phyloP scores from a whole-genome alignment of 2,329 filamentous ascomycete genomes.

The Leptoxyphium fumago region DNA sequence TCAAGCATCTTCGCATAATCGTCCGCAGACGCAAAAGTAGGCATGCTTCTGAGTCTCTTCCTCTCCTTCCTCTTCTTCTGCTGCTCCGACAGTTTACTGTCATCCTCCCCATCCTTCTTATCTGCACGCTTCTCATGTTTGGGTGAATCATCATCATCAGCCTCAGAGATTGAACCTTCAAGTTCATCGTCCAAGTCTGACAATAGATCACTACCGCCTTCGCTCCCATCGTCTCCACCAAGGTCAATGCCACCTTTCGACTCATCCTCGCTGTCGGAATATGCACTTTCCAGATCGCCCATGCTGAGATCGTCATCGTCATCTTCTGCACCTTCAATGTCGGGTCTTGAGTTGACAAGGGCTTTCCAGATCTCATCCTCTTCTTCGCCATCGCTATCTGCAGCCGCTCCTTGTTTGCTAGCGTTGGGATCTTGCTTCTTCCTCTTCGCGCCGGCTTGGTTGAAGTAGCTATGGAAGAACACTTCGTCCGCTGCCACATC shows the following conservation, averaged over 20 bases:
- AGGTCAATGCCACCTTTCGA: conserved; percentile 35
- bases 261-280: conserved; percentile 24
- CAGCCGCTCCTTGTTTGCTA: conserved; percentile 33
- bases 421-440: conserved; percentile 42
- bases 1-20: conserved; percentile 62
- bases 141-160: conserved; percentile 39
- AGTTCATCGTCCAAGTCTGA: conserved; percentile 29
- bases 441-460: conserved; percentile 42
- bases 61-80: conserved; percentile 45
- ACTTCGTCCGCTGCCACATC: conserved; percentile 83
- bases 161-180: conserved; percentile 26
- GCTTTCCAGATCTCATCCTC: conserved; percentile 82
- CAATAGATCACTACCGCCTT: conserved; percentile 27
- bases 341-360: conserved; percentile 65
- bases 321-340: conserved; percentile 50
- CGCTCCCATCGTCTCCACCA: conserved; percentile 30
- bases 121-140: conserved; percentile 34
- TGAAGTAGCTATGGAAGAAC: conserved; percentile 98
- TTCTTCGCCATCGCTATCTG: conserved; percentile 25
- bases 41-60: conserved; percentile 76
- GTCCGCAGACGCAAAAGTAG: conserved; percentile 83
- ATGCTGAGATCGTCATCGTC: conserved; percentile 46
- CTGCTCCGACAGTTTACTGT: conserved; percentile 20
- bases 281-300: conserved; percentile 27
- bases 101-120: conserved; percentile 22